Evolutionary conservation across 1,284 basidiomycete genomes (phyloP).

Genomic region (Leccinum angustisporum): DNA sequence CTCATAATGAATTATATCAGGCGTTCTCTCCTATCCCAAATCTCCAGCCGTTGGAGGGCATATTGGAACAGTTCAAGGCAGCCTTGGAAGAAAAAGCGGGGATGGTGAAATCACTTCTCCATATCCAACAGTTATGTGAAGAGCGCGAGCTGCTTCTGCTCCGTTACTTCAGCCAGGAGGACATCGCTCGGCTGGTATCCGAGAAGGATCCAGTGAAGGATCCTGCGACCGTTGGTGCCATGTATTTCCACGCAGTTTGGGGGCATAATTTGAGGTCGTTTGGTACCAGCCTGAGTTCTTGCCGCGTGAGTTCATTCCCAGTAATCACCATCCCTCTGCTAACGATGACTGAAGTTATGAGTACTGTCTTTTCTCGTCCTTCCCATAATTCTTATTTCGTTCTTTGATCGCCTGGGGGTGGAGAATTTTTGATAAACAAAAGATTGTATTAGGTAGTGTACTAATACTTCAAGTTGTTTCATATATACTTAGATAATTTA

Average conservation of each 20-base stretch:
- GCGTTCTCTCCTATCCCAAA: neutral
- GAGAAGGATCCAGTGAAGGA: neutral
- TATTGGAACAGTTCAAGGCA: neutral
- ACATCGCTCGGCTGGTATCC: neutral
- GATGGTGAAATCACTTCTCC: neutral
- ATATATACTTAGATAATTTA: neutral
- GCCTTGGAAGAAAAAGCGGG: neutral
- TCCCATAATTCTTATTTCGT: no score
- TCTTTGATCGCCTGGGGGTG: no score
- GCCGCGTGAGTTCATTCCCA: neutral
- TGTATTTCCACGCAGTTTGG: neutral
- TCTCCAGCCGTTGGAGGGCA: neutral
- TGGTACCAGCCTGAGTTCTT: neutral
- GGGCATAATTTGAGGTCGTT: neutral
- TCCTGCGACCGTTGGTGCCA: neutral
- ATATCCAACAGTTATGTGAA: neutral
- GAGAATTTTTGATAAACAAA: no score
- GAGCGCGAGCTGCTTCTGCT: neutral
- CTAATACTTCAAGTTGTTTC: neutral
- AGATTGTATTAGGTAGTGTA: neutral
- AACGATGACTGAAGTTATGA: neutral
- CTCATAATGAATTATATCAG: neutral
- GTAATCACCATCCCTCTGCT: neutral
- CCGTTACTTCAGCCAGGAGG: neutral
- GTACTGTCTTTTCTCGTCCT: neutral